Evolutionary conservation across 805 yeast species (phyloP).

Genomic region (Ogataea allantospora): DNA sequence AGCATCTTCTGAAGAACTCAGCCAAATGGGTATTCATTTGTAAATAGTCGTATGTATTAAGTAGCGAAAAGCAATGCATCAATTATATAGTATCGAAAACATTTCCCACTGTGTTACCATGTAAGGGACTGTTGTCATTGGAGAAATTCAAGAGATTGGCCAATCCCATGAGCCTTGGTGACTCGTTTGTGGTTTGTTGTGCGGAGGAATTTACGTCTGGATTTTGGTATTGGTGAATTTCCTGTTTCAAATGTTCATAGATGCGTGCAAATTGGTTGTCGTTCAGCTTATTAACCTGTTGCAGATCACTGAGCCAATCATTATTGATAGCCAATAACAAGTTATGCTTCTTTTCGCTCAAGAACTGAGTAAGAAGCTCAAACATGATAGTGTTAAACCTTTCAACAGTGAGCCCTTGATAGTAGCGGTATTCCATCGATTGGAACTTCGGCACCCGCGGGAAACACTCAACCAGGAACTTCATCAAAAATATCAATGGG

Average conservation of each 20-base stretch:
- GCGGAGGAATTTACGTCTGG: constrained; percentile 20
- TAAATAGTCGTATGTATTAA: constrained; percentile 11
- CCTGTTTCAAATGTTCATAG: constrained; percentile 26
- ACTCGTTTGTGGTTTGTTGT: constrained; percentile 2
- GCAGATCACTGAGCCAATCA: constrained; percentile 31
- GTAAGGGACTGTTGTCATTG: constrained; percentile 30
- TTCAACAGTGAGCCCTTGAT: constrained; percentile 32
- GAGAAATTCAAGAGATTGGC: constrained; percentile 31
- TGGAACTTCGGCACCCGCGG: constrained; percentile 67
- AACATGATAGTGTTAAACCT: constrained; percentile 33
- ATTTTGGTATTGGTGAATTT: constrained; percentile 27
- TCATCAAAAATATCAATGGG: constrained; percentile 62
- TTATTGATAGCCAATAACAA: constrained; percentile 32
- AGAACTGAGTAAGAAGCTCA: constrained; percentile 26
- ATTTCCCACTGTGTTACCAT: constrained; percentile 28
- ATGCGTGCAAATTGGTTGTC: constrained; percentile 28
- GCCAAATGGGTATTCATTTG: constrained; percentile 25
- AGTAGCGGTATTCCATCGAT: constrained; percentile 53
- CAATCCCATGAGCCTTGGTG: constrained; percentile 26
- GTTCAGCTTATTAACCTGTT: constrained; percentile 31
- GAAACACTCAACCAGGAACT: constrained; percentile 53
- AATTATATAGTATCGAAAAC: constrained; percentile 27
- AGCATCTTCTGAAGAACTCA: constrained; percentile 28
- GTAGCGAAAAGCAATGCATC: constrained; percentile 11
- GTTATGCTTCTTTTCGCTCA: constrained; percentile 34